phyloP scores from a whole-genome alignment of 306 rosid genomes.

The Ziziphus jujuba region DNA sequence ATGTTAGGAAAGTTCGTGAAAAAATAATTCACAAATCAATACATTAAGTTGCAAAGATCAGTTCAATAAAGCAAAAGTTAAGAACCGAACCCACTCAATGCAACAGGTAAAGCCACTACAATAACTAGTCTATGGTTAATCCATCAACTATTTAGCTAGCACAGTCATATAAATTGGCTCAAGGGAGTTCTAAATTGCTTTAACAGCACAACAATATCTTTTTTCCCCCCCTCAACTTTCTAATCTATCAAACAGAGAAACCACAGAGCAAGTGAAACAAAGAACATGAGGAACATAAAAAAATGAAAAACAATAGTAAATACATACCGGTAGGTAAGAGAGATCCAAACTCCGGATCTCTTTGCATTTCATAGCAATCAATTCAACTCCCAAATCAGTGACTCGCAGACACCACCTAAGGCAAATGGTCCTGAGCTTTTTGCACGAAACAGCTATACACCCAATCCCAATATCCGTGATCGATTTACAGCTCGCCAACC shows the following conservation, averaged over 20 bases:
- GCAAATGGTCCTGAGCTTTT: slow-evolving; percentile 53
- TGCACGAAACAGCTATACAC: slow-evolving; percentile 83
- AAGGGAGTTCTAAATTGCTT: no score
- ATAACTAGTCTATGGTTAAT: no score
- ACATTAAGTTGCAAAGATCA: neutral
- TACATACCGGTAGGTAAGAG: slow-evolving; percentile 70
- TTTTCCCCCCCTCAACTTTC: neutral
- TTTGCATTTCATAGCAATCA: slow-evolving; percentile 76
- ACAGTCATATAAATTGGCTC: no score
- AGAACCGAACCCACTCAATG: no score
- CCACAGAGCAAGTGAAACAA: no score
- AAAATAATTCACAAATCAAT: no score
- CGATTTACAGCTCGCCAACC: slow-evolving; percentile 68
- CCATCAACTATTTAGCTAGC: no score
- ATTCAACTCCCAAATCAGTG: slow-evolving; percentile 82
- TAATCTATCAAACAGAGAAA: slow-evolving; percentile 8
- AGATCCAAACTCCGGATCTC: slow-evolving; percentile 72
- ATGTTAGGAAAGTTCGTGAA: neutral
- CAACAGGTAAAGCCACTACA: no score
- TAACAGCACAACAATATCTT: no score
- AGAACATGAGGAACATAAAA: neutral
- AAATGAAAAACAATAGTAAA: neutral
- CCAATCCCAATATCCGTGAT: slow-evolving; percentile 86
- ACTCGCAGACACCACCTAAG: slow-evolving; percentile 83
- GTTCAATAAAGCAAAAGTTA: neutral